Conservation (phyloP, 2,329 filamentous ascomycete species). For the Fusarium musae region DNA sequence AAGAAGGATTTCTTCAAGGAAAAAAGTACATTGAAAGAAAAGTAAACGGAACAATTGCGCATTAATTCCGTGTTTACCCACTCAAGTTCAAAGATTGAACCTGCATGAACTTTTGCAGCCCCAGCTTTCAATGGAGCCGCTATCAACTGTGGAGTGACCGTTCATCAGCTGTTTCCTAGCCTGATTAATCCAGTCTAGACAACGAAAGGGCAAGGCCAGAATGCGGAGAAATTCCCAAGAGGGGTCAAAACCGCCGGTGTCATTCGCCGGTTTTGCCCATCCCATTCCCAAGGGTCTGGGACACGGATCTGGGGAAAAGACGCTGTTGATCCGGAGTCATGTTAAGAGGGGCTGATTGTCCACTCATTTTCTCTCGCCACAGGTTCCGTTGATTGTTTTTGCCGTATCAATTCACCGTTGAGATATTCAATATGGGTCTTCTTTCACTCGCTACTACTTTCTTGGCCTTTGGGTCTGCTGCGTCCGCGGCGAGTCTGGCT, state of each 20-base stretch:
- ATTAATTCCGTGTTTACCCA: neutral
- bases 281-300: neutral
- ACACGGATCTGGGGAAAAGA: neutral
- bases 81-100: neutral
- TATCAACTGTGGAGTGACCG: slow-evolving; percentile 13
- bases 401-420: neutral
- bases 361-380: neutral
- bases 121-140: neutral
- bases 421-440: slow-evolving; percentile 4
- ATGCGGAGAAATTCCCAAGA: slow-evolving; percentile 14
- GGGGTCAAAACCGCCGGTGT: neutral
- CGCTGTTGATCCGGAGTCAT: neutral
- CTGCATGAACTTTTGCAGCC: neutral
- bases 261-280: slow-evolving; percentile 22
- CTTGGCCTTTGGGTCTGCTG: slow-evolving; percentile 3
- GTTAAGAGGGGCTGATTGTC: slow-evolving; percentile 7
- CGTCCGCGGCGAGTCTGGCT: slow-evolving; percentile 3
- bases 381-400: neutral
- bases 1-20: neutral
- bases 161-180: slow-evolving; percentile 4
- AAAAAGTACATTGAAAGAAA: neutral
- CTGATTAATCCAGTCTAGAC: neutral
- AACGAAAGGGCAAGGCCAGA: neutral
- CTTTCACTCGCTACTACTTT: slow-evolving; percentile 17
- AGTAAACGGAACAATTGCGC: neutral